Percentiles rank a stretch among this genome's conserved stretches.
phyloP scores from a whole-genome alignment of 768 basidiomycete genomes.

The Calocera cornea region DNA sequence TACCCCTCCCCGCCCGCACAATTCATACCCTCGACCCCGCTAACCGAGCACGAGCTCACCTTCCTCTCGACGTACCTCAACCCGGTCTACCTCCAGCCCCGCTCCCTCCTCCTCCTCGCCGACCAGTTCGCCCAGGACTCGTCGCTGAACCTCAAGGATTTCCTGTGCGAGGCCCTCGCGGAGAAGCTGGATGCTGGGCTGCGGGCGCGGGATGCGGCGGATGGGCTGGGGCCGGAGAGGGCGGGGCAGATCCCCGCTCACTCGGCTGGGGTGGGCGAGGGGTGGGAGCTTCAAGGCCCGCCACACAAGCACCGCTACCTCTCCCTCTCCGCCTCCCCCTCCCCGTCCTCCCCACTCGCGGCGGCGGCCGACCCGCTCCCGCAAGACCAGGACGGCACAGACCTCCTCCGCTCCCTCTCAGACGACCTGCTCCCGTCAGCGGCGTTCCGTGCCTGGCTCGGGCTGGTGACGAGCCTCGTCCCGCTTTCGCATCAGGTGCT shows the following conservation, averaged over 20 bases:
- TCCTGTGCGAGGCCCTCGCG: conserved; percentile 60
- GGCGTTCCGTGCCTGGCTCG: conserved; percentile 87
- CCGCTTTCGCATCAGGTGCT: conserved; percentile 61
- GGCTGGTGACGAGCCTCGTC: conserved; percentile 53
- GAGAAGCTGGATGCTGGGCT: conserved; percentile 51
- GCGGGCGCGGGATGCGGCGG: conserved; percentile 45
- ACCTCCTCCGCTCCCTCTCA: conserved; percentile 52
- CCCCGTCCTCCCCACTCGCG: conserved; percentile 30
- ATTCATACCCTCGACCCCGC: conserved; percentile 27
- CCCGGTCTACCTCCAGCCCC: conserved; percentile 73
- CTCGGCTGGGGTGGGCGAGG: conserved; percentile 38
- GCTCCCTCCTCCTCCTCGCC: conserved; percentile 68
- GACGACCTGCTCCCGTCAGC: conserved; percentile 61
- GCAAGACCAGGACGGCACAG: conserved; percentile 26
- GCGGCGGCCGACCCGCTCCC: conserved; percentile 39
- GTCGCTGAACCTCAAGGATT: conserved; percentile 75
- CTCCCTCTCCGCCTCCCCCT: conserved; percentile 32
- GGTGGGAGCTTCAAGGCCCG: conserved; percentile 69
- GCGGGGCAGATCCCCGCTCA: conserved; percentile 49
- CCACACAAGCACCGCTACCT: conserved; percentile 94
- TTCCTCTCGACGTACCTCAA: conserved; percentile 80
- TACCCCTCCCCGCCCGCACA: background rate
- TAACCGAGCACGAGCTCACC: conserved; percentile 40
- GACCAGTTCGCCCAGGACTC: conserved; percentile 74
- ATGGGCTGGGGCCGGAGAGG: conserved; percentile 46